Conservation (phyloP, 345 rosid genomes). For the Bruguiera parviflora region DNA sequence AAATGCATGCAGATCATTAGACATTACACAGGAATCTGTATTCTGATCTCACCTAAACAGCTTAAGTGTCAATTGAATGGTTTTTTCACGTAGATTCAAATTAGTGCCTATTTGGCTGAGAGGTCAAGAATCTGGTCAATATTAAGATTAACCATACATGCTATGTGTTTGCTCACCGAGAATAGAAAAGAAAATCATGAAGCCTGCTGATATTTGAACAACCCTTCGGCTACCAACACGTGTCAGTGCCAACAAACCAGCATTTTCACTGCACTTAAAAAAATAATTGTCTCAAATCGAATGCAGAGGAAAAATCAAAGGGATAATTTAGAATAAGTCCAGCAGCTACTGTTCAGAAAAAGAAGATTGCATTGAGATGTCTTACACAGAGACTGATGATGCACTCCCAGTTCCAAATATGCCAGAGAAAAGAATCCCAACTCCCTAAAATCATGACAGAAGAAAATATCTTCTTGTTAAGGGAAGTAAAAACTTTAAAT, state of each 20-base stretch:
- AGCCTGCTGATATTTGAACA: slow-evolving; percentile 85
- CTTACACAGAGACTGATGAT: slow-evolving; percentile 87
- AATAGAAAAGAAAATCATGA: slow-evolving; percentile 95
- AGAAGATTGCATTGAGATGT: slow-evolving; percentile 9
- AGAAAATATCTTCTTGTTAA: background rate
- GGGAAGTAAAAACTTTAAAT: background rate
- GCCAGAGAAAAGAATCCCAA: slow-evolving; percentile 85
- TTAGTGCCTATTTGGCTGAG: background rate
- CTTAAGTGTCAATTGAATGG: too few relatives aligned
- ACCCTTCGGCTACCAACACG: slow-evolving; percentile 91
- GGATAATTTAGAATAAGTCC: background rate
- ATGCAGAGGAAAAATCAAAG: background rate
- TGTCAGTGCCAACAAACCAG: slow-evolving; percentile 83
- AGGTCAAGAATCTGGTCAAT: too few relatives aligned
- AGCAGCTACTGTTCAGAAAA: slow-evolving; percentile 1
- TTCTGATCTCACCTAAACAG: too few relatives aligned
- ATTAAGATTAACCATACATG: background rate
- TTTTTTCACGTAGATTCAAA: too few relatives aligned
- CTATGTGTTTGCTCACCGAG: slow-evolving; percentile 43
- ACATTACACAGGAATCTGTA: too few relatives aligned
- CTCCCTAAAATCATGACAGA: slow-evolving; percentile 51
- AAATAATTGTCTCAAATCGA: slow-evolving; percentile 6
- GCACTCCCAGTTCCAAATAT: slow-evolving; percentile 95
- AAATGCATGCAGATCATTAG: background rate
- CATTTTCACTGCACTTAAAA: slow-evolving; percentile 67